Evolutionary conservation across 805 yeast species (phyloP), one percentile per base, ranked within the genome.

Genomic region (Cyberlindnera saturnus): DNA sequence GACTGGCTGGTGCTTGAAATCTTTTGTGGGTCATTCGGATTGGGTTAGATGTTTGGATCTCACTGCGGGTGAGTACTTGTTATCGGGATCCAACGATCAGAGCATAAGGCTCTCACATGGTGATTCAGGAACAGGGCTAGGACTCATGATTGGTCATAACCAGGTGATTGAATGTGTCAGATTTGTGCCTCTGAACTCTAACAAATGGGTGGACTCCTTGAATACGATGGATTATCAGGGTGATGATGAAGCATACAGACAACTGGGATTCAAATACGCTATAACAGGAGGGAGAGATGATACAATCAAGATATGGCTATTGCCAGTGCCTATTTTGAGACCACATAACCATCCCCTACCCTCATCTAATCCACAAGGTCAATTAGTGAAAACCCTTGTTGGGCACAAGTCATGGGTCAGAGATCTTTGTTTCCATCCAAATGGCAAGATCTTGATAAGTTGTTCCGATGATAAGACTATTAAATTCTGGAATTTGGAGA

Each of bases 351-450:
- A 70, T 17, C 83, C 85, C 7, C 63, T 75, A 34, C 85, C 88
- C 0, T 63, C 79, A 0, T 62, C 75, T 17, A 74, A 79, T 53
- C 78, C 85, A 1, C 77, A 80, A 38, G 91, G 86, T 3, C 72
- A 69, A 52, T 64, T 77, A 20, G 54, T 87, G 1, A 68, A 71
- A 19, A 78, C 79, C 16, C 64, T 87, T 10, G 55, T 64, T 6
- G 96, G 93, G 3, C 97, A 90, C 62, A 77, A 79, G 39, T 85
- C 93, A 9, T 90, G 98, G 98, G 84, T 91, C 1, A 76, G 83
- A 47, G 75, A 79, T 7, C 54, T 89, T 6, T 66, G 67, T 9
- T 64, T 84, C 38, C 96, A 88, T 62, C 95, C 96, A 2, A 79
- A 77, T 51, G 95, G 93, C 0, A 70, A 79, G 33, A 79, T 75